Evolutionary conservation across 768 basidiomycete species (phyloP), one percentile per base, ranked within the genome.

Genomic region (Leucosporidium yakuticum): DNA sequence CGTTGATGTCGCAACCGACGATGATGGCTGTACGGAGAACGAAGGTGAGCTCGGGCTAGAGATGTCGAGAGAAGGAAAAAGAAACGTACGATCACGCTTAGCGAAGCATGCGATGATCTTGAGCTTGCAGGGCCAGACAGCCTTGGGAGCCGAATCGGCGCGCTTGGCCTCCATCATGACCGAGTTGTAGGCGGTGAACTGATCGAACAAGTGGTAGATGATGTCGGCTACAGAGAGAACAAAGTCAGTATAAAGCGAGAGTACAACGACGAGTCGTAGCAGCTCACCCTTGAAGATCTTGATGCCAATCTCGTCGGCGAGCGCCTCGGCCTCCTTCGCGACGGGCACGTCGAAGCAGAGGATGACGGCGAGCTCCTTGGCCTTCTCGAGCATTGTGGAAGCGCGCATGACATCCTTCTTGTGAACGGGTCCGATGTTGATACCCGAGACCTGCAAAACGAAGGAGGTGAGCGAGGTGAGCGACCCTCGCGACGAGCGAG

Each of bases 201-300:
- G 85, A 77, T 98, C 94, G 77, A 98, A 97, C 55, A 99, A 81
- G 78, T 97, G 95, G 79, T 99, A 99, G 74, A 99, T 98, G 77
- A 98, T 97, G 79, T 96, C 93, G 69, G 95, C 95, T 97, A 77
- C 32, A 69, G 34, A 67, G 15, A 14, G 60, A n/a, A 12, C 19
- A 20, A n/a, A 25, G 57, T 61, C 44, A 68, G 47, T 17, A 1
- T 3, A 0, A 32, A 53, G 8, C 29, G 36, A 20, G 3, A 27
- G 12, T 0, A 1, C 31, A 15, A 15, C 39, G 14, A 48, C 4
- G 23, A 20, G 23, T 2, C 1, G 12, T 8, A 23, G 20, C 17
- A 32, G 39, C n/a, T 49, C 69, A 94, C 95, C 94, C 82, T 88
- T 93, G 84, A 98, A 99, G 74, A 99, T 80, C 71, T 85, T 85